A percentile compares a stretch with the other conserved stretches of the same genome.
These are phyloP conservation scores for Xylariaceae sp. DNA, from an alignment of 2,329 filamentous ascomycete genomes.

Conservation along the genomic window DNA sequence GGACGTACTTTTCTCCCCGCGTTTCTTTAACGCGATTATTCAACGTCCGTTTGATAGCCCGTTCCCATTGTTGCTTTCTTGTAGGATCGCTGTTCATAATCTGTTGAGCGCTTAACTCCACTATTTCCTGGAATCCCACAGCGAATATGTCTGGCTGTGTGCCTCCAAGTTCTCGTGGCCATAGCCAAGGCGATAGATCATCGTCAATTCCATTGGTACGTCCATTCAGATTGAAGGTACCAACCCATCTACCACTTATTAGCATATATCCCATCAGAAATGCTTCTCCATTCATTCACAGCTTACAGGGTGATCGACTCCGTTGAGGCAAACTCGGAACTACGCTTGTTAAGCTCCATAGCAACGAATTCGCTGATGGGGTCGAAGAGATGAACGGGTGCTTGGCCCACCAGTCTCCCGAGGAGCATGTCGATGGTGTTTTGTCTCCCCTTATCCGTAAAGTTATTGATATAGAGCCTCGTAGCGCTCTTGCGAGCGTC, in stretches of 20 bases:
- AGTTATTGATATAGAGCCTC: slow-evolving; percentile 94
- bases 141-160: slow-evolving; percentile 79
- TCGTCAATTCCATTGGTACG: slow-evolving; percentile 70
- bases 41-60: slow-evolving; percentile 68
- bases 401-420: slow-evolving; percentile 76
- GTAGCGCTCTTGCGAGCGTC: slow-evolving; percentile 93
- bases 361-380: slow-evolving; percentile 90
- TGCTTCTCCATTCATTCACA: not conserved
- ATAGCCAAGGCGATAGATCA: slow-evolving; percentile 83
- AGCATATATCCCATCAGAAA: slow-evolving; percentile 10
- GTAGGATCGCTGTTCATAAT: slow-evolving; percentile 98
- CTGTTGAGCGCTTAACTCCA: slow-evolving; percentile 94
- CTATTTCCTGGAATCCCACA: slow-evolving; percentile 95
- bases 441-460: slow-evolving; percentile 86
- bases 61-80: slow-evolving; percentile 80
- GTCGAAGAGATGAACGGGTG: slow-evolving; percentile 80
- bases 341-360: slow-evolving; percentile 63
- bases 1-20: slow-evolving; percentile 74
- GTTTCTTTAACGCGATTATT: slow-evolving; percentile 63
- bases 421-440: slow-evolving; percentile 92
- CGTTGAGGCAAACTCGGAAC: slow-evolving; percentile 68
- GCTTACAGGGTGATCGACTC: slow-evolving; percentile 69
- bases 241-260: slow-evolving; percentile 49
- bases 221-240: slow-evolving; percentile 94
- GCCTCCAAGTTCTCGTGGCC: slow-evolving; percentile 53